Evolutionary conservation across 257 asterid genomes (phyloP).

Genomic region (Petrea volubilis): DNA sequence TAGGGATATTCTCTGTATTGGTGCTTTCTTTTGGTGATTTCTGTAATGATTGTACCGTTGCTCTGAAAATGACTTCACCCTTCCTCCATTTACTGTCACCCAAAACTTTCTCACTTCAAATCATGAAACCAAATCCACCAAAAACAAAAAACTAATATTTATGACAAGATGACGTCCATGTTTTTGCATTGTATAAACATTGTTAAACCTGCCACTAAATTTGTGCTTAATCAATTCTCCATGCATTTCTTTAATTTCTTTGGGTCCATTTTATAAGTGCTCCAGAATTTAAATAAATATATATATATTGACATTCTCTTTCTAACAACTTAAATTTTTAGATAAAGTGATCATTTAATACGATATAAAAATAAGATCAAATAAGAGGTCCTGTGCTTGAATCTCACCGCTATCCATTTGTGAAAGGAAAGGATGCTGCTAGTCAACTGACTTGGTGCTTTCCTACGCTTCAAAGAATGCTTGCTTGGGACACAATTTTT

Average conservation of each 20-base stretch:
- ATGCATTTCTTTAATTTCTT: background rate
- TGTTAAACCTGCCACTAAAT: background rate
- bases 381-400: no score
- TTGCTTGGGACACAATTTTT: slow-evolving; percentile 36
- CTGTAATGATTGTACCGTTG: slow-evolving; percentile 29
- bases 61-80: slow-evolving; percentile 32
- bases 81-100: slow-evolving; percentile 18
- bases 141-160: background rate
- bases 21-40: slow-evolving; percentile 11
- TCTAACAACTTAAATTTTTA: no score
- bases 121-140: background rate
- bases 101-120: background rate
- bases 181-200: background rate
- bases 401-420: no score
- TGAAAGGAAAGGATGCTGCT: no score
- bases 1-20: background rate
- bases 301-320: no score
- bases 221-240: background rate
- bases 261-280: no score
- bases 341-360: no score
- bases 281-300: background rate
- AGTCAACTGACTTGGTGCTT: slow-evolving; percentile 27
- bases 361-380: no score
- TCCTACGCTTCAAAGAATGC: slow-evolving; percentile 46
- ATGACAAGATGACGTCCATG: background rate